A percentile compares a stretch with the other conserved stretches of the same genome.
Conservation (phyloP, 2,329 filamentous ascomycete species). For the Colletotrichum limetticola region DNA sequence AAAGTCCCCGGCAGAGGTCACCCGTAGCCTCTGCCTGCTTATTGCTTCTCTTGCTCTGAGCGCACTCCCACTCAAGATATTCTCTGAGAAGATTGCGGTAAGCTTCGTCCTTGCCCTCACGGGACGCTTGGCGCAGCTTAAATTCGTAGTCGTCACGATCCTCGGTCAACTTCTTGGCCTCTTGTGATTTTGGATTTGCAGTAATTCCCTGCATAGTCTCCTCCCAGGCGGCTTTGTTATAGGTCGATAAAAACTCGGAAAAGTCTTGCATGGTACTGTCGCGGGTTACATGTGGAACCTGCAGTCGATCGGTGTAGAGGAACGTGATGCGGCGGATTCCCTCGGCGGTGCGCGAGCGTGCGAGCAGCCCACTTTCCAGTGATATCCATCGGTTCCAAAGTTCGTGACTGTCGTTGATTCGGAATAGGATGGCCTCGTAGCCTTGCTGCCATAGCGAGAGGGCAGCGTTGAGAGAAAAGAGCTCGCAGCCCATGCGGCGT, state of each 20-base stretch:
- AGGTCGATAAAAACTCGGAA: slow-evolving; percentile 78
- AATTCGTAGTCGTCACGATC: slow-evolving; percentile 76
- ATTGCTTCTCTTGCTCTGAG: slow-evolving; percentile 66
- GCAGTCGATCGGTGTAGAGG: slow-evolving; percentile 76
- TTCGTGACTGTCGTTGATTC: slow-evolving; percentile 79
- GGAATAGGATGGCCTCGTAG: slow-evolving; percentile 77
- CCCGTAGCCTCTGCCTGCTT: slow-evolving; percentile 56
- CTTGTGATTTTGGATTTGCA: slow-evolving; percentile 61
- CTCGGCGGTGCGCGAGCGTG: slow-evolving; percentile 62
- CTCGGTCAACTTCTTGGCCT: slow-evolving; percentile 71
- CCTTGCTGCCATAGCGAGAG: slow-evolving; percentile 78
- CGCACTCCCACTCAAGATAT: slow-evolving; percentile 89
- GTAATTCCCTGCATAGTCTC: slow-evolving; percentile 77
- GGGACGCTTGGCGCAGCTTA: slow-evolving; percentile 68
- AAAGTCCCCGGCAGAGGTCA: slow-evolving; percentile 73
- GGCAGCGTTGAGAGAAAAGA: slow-evolving; percentile 76
- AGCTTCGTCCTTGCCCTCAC: slow-evolving; percentile 65
- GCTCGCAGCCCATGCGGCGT: slow-evolving; percentile 72
- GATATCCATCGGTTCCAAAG: slow-evolving; percentile 85
- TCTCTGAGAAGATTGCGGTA: slow-evolving; percentile 65
- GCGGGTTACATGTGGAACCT: slow-evolving; percentile 80
- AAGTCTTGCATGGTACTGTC: slow-evolving; percentile 80
- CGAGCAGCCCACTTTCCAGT: slow-evolving; percentile 76
- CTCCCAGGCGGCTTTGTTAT: slow-evolving; percentile 78
- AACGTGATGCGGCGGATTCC: slow-evolving; percentile 73